Base-by-base conservation (phyloP, 1,139 yeast species). In the Geotrichum armillariae region DNA sequence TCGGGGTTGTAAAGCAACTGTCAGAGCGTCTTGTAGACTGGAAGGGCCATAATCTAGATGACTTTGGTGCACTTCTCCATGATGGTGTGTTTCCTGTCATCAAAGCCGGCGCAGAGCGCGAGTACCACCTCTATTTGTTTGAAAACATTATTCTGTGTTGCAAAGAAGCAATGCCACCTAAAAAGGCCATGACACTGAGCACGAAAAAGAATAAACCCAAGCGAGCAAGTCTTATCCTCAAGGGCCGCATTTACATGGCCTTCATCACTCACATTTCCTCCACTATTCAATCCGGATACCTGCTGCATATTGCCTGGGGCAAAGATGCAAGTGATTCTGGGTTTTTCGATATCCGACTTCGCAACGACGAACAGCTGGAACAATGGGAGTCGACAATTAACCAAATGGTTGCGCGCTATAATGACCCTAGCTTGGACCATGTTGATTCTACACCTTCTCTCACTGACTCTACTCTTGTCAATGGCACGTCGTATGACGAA, bases 141-240 rank as follows among this genome's bases (percentile, higher is more conserved):
- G 97, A 93, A 65, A 82, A 80, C 60, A 89, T 90, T 50, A 82
- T 93, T 17, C 82, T 91, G 56, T 84, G 94, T 65, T 88, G 90
- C 67, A 78, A 77, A 56, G 84, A 79, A 60, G 66, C 65, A 1
- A 55, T 59, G 2, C 59, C 59, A 7, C 22, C 58, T 2, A 60
- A 64, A 44, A 66, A 66, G 56, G 54, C 67, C 11, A 61, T 67
- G 53, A 57, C 61, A 23, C 49, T 61, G 16, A 50, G 56, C 27
- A 41, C 61, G 16, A 66, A 63, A 46, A 66, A 64, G 57, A 55
- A 60, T 12, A 61, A 56, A 46, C 47, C 56, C 8, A 33, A 47
- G 35, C 49, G 39, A 16, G 18, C 53, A 18, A 63, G 64, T 44
- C 60, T 72, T 20, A 71, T 68, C 34, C 60, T 72, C 31, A 70